Evolutionary conservation across 2,329 filamentous ascomycete genomes (phyloP).

Genomic region (Scedosporium boydii): DNA sequence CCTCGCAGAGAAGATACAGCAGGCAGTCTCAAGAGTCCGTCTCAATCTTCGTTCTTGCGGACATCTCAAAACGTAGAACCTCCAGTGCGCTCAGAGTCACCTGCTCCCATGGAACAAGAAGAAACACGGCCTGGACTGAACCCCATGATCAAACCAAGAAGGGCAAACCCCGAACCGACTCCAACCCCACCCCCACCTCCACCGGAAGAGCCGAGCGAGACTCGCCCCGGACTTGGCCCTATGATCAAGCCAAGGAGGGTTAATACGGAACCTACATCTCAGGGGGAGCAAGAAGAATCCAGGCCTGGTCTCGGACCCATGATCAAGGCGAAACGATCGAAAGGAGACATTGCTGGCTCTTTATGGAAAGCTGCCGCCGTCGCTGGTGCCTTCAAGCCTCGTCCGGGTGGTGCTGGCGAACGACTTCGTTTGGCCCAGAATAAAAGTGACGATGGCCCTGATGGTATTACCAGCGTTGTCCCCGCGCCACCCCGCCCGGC

Average conservation of each 20-base stretch:
- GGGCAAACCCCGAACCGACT: constrained; percentile 12
- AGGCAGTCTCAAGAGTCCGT: constrained; percentile 9
- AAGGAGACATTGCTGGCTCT: constrained; percentile 61
- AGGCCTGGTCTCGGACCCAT: constrained; percentile 82
- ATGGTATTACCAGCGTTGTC: constrained; percentile 84
- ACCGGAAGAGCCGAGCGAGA: constrained; percentile 4
- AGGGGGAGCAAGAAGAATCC: constrained; percentile 24
- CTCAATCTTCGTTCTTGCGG: background rate
- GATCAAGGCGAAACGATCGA: constrained; percentile 72
- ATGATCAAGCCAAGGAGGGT: constrained; percentile 1
- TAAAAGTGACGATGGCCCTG: constrained; percentile 58
- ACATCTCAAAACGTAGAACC: background rate
- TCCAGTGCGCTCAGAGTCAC: constrained; percentile 6
- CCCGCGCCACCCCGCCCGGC: constrained; percentile 55
- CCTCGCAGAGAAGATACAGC: constrained; percentile 6
- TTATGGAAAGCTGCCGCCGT: constrained; percentile 73
- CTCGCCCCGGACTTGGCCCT: constrained; percentile 3
- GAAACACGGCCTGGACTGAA: constrained; percentile 63
- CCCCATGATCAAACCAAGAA: constrained; percentile 68
- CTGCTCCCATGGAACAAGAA: constrained; percentile 18
- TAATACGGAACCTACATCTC: background rate
- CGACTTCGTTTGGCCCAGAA: constrained; percentile 56
- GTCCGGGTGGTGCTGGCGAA: constrained; percentile 78
- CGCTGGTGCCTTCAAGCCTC: constrained; percentile 64
- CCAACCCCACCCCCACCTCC: background rate